Evolutionary conservation across 208 protist genomes (phyloP).

Genomic region (Strigomonas culicis): DNA sequence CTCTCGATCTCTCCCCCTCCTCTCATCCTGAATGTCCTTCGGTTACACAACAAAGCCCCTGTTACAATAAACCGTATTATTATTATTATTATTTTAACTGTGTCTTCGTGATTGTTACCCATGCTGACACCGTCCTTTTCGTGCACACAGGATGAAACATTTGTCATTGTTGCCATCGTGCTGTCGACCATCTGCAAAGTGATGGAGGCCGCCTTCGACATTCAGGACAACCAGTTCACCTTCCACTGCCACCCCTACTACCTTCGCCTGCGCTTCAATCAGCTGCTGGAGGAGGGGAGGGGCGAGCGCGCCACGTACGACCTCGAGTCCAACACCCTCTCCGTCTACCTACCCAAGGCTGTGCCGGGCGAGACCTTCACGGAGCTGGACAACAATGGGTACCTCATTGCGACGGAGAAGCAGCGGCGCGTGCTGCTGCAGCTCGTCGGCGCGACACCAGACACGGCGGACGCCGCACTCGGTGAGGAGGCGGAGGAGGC

Average conservation of each 20-base stretch:
- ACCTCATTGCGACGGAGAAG: slow-evolving; percentile 80
- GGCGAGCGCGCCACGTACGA: slow-evolving; percentile 79
- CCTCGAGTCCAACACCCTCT: slow-evolving; percentile 62
- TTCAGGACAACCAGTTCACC: slow-evolving; percentile 76
- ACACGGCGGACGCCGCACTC: slow-evolving; percentile 4
- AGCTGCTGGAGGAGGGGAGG: slow-evolving; percentile 65
- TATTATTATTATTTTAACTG: not conserved
- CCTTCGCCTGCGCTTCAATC: slow-evolving; percentile 81
- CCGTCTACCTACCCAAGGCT: slow-evolving; percentile 85
- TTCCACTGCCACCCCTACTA: slow-evolving; percentile 91
- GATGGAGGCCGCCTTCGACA: slow-evolving; percentile 72
- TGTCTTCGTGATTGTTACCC: slow-evolving; percentile 6
- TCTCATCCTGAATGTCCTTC: too few species aligned
- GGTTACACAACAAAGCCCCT: too few species aligned
- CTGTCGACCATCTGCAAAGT: slow-evolving; percentile 82
- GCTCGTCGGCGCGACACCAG: slow-evolving; percentile 20
- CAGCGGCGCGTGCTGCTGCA: slow-evolving; percentile 53
- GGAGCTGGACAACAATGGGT: slow-evolving; percentile 82
- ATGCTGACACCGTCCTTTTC: slow-evolving; percentile 88
- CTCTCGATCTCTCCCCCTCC: too few species aligned
- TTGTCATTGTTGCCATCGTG: slow-evolving; percentile 69
- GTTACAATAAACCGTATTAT: too few species aligned
- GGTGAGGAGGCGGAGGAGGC: slow-evolving; percentile 31
- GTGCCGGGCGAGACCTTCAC: slow-evolving; percentile 57
- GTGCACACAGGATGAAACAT: slow-evolving; percentile 76